Evolutionary conservation across 257 asterid genomes (phyloP), one percentile per base, ranked within the genome.

Genomic region (Ilex asprella): DNA sequence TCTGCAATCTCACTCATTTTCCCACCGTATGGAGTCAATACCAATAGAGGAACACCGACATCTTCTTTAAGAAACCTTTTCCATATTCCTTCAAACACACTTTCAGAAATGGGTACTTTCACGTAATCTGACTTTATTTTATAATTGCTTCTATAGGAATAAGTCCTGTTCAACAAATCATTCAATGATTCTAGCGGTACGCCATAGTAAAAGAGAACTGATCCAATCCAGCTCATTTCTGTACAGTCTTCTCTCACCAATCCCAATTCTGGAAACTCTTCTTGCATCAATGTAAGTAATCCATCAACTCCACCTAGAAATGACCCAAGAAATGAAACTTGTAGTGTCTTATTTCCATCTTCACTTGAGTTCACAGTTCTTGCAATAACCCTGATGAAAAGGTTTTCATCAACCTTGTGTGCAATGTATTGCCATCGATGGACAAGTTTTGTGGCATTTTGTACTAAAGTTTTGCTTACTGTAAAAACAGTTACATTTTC

Each of bases 71-170:
- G 57, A 11, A 73, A 31, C 21, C 46, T n/a, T 55, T 58, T 65
- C 78, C 70, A 63, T 3, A 79, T 31, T 43, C 81, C 77, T 39
- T 62, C 66, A 0, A 76, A 16, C 44, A 73, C 85, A 3, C 6
- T 0, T 41, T 55, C 56, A 0, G 85, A 72, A n/a, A 79, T 68
- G 6, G 80, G 80, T 21, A 14, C 49, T 56, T 67, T 68, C 61
- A 73, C 80, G 8, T 70, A 79, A 55, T 79, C 78, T 0, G 77
- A 68, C 35, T 79, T 79, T 2, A 56, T 69, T 61, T 79, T 79
- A 51, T 64, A 64, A 61, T 70, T 35, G 21, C 5, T 58, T 52
- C 1, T 56, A 10, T 2, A 5, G 13, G 11, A 21, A 10, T 58
- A 72, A 4, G 74, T 58, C 35, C 79, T 47, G 63, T 69, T 70